Evolutionary conservation across 2,329 filamentous ascomycete species (phyloP).

Genomic region (Curvularia verruculosa): DNA sequence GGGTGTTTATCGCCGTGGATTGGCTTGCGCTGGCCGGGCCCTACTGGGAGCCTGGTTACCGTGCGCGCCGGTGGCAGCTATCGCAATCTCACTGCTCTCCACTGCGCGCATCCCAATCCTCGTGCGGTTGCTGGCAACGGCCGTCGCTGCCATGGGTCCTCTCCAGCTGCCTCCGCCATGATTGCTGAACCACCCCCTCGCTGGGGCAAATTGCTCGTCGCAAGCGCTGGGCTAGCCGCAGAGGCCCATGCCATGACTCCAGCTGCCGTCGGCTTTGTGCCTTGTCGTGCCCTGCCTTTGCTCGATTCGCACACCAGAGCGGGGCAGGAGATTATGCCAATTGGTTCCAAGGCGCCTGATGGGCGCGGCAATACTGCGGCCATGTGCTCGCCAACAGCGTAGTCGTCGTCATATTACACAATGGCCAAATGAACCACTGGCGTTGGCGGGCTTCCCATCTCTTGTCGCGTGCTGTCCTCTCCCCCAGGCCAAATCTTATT

Average conservation of each 20-base stretch:
- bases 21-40: constrained; percentile 2
- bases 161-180: neutral
- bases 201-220: neutral
- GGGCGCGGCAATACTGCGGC: constrained; percentile 16
- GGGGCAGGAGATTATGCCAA: constrained; percentile 18
- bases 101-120: constrained; percentile 9
- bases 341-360: constrained; percentile 6
- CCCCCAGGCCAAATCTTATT: neutral
- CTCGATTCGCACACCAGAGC: constrained; percentile 6
- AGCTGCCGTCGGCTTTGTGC: neutral
- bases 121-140: constrained; percentile 12
- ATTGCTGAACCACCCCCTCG: neutral
- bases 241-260: neutral
- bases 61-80: constrained; percentile 7
- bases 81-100: constrained; percentile 11
- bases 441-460: neutral
- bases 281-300: neutral
- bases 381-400: constrained; percentile 4
- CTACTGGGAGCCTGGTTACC: constrained; percentile 2
- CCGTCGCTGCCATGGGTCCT: constrained; percentile 1
- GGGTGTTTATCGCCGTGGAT: constrained; percentile 1
- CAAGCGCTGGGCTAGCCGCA: neutral
- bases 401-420: constrained; percentile 1
- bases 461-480: neutral
- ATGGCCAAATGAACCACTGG: neutral